phyloP scores from a whole-genome alignment of 305 asterid genomes.

The Euphrasia arctica region DNA sequence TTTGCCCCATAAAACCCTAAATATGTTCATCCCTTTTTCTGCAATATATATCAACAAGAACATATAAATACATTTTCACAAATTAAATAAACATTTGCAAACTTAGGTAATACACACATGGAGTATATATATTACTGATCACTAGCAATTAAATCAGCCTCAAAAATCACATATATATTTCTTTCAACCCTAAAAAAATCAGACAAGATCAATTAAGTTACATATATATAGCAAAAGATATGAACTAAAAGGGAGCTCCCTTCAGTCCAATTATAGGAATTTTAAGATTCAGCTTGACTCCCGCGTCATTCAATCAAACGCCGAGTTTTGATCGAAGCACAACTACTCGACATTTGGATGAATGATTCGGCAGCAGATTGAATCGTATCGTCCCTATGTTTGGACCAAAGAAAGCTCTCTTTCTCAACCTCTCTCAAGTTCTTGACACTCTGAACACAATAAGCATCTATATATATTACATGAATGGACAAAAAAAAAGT shows the following conservation, averaged over 20 bases:
- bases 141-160: too few species aligned
- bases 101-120: too few species aligned
- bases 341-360: slow-evolving; percentile 68
- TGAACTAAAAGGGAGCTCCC: slow-evolving; percentile 89
- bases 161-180: too few species aligned
- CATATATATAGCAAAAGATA: background rate
- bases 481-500: background rate
- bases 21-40: background rate
- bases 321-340: slow-evolving; percentile 22
- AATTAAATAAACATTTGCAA: background rate
- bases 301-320: slow-evolving; percentile 85
- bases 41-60: slow-evolving; percentile 3
- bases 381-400: slow-evolving; percentile 58
- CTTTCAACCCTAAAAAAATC: background rate
- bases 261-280: slow-evolving; percentile 97
- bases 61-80: background rate
- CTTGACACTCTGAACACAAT: too few species aligned
- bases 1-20: slow-evolving; percentile 43
- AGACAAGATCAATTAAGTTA: background rate
- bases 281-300: slow-evolving; percentile 71
- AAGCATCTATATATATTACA: background rate
- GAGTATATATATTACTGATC: too few species aligned
- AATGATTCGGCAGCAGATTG: slow-evolving; percentile 97
- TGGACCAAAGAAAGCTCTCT: slow-evolving; percentile 98
- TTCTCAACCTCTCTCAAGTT: too few species aligned